Conservation (phyloP, 208 protist genomes). For the Crithidia brevicula region DNA sequence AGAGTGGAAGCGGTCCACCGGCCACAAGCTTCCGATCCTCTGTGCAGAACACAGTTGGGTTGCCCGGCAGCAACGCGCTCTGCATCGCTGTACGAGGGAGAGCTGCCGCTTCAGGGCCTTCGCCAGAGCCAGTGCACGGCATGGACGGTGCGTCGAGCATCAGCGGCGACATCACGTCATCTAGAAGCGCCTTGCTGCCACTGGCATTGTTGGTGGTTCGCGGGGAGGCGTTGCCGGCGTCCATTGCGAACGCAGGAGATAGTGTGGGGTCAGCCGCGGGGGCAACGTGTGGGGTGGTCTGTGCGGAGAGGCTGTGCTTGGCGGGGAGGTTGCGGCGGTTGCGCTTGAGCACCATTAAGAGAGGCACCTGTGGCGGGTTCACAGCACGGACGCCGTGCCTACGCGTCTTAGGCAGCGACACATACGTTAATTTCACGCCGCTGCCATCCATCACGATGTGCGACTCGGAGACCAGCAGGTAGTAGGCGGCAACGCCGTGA, state of each 20-base stretch:
- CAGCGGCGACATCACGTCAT: constrained; percentile 52
- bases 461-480: constrained; percentile 74
- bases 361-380: constrained; percentile 54
- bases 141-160: constrained; percentile 30
- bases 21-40: constrained; percentile 28
- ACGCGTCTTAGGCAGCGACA: constrained; percentile 65
- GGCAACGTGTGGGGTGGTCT: constrained; percentile 49
- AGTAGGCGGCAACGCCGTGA: constrained; percentile 87
- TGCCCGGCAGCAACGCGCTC: constrained; percentile 7
- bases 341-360: constrained; percentile 62
- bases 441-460: constrained; percentile 47
- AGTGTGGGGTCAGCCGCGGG: constrained; percentile 21
- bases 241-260: constrained; percentile 4
- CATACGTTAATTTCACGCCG: constrained; percentile 67
- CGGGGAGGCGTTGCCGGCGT: not conserved
- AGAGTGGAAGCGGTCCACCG: constrained; percentile 33
- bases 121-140: not conserved
- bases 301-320: constrained; percentile 46
- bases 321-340: constrained; percentile 51
- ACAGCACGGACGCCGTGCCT: constrained; percentile 36
- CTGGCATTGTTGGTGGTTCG: no score
- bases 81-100: not conserved
- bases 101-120: not conserved
- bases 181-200: not conserved
- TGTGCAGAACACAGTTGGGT: constrained; percentile 47